Base-by-base conservation (phyloP, 352 stramenopile species). In the Pseudoperonospora humuli region DNA sequence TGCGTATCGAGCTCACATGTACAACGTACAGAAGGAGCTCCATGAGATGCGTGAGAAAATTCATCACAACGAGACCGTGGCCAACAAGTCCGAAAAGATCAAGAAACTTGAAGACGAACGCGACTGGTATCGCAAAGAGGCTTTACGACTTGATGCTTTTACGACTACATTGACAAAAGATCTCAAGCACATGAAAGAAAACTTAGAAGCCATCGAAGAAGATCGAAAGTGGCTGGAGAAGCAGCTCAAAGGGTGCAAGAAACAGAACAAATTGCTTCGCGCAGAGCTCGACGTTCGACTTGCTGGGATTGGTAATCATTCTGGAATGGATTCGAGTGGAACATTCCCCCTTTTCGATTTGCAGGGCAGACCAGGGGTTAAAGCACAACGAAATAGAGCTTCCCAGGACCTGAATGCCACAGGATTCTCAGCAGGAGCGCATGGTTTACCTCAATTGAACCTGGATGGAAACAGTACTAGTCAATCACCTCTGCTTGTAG, bases 1-100 rank as follows among this genome's bases (percentile, higher is more conserved):
- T 11, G 89, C 89, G 1, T 97, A 97, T 41, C 77, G 89, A n/a
- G 84, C 87, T 7, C 89, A 97, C 57, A 97, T 97, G 89, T 97
- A 96, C 66, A 96, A 86, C 25, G 88, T 97, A 7, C 89, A 97
- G 55, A 95, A 96, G 54, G 89, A 97, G 52, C 72, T 97, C 7
- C 83, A 96, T 23, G 84, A 96, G 27, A 84, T 93, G 50, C 82
- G 90, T 18, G 81, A 95, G 41, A 86, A 84, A 50, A 75, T 96
- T 42, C 73, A 92, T 47, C 75, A 84, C 34, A 96, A 96, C 41
- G 88, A 95, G 49, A 87, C 75, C 1, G 56, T 81, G 1, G 75
- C 87, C 46, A 91, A 88, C 69, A 91, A 91, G 51, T 85, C 65
- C 0, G 79, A 91, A 52, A 95, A 96, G 45, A 92, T 96, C 47